Percentiles rank a stretch among this genome's conserved stretches.
These are phyloP conservation scores for Penicillium sp. DNA, from an alignment of 2,329 filamentous ascomycete species.

Conservation along the genomic window DNA sequence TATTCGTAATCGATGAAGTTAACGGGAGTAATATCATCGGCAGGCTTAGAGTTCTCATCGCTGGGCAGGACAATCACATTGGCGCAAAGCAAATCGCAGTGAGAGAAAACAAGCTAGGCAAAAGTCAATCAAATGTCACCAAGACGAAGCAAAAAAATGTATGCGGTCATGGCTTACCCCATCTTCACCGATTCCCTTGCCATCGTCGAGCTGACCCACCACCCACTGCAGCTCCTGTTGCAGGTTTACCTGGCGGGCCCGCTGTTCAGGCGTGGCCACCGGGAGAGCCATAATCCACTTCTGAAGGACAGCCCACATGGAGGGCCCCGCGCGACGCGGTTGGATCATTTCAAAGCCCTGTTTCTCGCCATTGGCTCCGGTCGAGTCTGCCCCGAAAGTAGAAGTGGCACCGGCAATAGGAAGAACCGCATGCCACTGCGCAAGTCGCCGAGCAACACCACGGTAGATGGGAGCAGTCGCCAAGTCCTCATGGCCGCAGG, in stretches of 20 bases:
- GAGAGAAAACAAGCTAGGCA: slow-evolving; percentile 78
- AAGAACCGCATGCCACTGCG: slow-evolving; percentile 84
- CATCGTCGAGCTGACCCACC: slow-evolving; percentile 70
- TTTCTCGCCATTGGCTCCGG: slow-evolving; percentile 9
- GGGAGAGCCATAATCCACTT: slow-evolving; percentile 92
- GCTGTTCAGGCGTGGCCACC: slow-evolving; percentile 67
- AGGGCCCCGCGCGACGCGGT: slow-evolving; percentile 67
- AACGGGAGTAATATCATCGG: slow-evolving; percentile 55
- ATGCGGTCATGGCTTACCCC: slow-evolving; percentile 54
- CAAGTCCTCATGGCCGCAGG: slow-evolving; percentile 79
- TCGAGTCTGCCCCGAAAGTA: slow-evolving; percentile 17
- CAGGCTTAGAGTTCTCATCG: slow-evolving; percentile 26
- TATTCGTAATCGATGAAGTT: slow-evolving; percentile 99
- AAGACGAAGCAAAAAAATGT: neutral
- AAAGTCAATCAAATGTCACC: slow-evolving; percentile 1
- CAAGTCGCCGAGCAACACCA: slow-evolving; percentile 80
- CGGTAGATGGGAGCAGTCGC: slow-evolving; percentile 73
- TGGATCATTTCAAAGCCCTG: slow-evolving; percentile 20
- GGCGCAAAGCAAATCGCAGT: slow-evolving; percentile 93
- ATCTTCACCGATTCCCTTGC: slow-evolving; percentile 72
- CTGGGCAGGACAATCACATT: slow-evolving; percentile 82
- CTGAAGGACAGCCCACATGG: slow-evolving; percentile 92
- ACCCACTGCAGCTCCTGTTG: slow-evolving; percentile 74
- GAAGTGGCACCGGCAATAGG: slow-evolving; percentile 53
- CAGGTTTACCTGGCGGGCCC: slow-evolving; percentile 65